These are phyloP conservation scores for Hypomyces rosellus DNA, from an alignment of 2,329 filamentous ascomycete species.

Conservation along the genomic window DNA sequence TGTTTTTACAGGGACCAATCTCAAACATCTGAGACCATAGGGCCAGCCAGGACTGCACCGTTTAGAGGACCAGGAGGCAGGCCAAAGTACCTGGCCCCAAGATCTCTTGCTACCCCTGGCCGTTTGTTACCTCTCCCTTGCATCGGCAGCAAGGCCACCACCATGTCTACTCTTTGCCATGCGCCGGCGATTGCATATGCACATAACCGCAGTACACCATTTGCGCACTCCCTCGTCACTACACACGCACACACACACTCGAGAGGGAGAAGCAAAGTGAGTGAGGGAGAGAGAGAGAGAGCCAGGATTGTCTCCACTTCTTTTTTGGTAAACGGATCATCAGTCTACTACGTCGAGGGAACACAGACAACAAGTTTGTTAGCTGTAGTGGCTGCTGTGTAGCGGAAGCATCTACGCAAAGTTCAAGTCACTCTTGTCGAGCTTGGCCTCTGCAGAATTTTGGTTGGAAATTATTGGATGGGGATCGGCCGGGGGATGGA, in stretches of 20 bases:
- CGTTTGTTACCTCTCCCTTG: conserved; percentile 1
- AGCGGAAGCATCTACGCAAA: conserved; percentile 2
- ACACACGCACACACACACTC: too few relatives aligned
- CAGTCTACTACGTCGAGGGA: not conserved
- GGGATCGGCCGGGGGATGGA: conserved; percentile 2
- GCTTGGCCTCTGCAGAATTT: not conserved
- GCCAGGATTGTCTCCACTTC: not conserved
- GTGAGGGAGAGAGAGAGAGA: not conserved
- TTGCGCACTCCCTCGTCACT: not conserved
- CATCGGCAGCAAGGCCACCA: not conserved
- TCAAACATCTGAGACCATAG: not conserved
- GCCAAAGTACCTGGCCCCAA: not conserved
- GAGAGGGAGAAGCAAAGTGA: not conserved
- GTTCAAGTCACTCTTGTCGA: conserved; percentile 5
- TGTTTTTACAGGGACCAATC: not conserved
- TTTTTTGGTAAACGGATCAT: not conserved
- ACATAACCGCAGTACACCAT: conserved; percentile 7
- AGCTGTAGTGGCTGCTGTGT: conserved; percentile 8
- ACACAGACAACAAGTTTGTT: conserved; percentile 10
- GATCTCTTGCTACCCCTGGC: not conserved
- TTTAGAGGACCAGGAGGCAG: not conserved
- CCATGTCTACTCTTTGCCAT: conserved; percentile 1
- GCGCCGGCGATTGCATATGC: conserved; percentile 7
- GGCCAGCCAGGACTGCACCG: not conserved
- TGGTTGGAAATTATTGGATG: conserved; percentile 9